phyloP scores from a whole-genome alignment of 1,284 basidiomycete genomes.

The Trichosporon sp. region DNA sequence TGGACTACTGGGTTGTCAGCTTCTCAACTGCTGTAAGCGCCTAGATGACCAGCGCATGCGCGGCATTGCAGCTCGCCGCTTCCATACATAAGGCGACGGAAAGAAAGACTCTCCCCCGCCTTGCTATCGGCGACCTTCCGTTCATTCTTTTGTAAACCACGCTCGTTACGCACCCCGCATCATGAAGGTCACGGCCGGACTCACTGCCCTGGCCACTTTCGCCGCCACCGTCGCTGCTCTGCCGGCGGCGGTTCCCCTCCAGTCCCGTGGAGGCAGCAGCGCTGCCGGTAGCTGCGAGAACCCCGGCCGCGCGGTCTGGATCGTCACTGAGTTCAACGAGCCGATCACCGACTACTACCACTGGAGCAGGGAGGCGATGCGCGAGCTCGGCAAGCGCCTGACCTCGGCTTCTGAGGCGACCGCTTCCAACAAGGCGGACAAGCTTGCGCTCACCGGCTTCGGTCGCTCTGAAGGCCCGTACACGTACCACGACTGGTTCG shows the following conservation, averaged over 20 bases:
- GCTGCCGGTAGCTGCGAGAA: not conserved
- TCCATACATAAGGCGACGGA: no score
- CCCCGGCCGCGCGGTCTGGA: conserved; percentile 6
- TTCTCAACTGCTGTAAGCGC: no score
- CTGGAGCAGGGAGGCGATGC: not conserved
- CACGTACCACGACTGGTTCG: not conserved
- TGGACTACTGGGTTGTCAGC: no score
- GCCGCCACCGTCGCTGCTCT: not conserved
- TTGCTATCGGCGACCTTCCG: no score
- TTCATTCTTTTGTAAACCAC: not conserved
- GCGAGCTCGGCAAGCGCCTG: not conserved
- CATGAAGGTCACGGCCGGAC: not conserved
- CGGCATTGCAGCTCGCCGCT: no score
- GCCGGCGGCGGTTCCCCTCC: not conserved
- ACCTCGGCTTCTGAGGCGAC: not conserved
- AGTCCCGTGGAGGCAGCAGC: not conserved
- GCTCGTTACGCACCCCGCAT: not conserved
- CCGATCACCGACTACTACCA: not conserved
- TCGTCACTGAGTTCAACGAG: conserved; percentile 6
- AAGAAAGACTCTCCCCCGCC: no score
- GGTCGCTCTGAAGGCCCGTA: not conserved
- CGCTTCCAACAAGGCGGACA: conserved; percentile 8
- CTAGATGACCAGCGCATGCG: no score
- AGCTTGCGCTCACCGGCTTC: not conserved
- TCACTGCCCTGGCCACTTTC: not conserved